These are phyloP conservation scores for Acacia concinna DNA, from an alignment of 331 rosid species.

Conservation along the genomic window DNA sequence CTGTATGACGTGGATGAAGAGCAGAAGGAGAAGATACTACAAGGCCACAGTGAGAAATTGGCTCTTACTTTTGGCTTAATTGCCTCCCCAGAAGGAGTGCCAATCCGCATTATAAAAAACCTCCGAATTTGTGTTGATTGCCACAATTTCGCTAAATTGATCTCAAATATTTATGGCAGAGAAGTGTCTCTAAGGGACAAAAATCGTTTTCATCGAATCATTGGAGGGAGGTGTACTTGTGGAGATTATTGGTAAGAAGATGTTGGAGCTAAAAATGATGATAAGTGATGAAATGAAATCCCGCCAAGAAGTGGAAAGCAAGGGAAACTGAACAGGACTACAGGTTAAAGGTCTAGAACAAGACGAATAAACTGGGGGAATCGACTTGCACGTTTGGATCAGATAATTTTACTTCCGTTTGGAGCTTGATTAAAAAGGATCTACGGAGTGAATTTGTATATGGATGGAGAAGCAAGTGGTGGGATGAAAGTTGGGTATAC, in stretches of 20 bases:
- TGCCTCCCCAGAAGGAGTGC: conserved; percentile 38
- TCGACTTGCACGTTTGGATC: not conserved
- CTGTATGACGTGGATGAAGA: conserved; percentile 60
- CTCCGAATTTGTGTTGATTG: conserved; percentile 47
- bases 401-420: not conserved
- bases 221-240: conserved; percentile 60
- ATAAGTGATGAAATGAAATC: not conserved
- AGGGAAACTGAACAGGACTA: not conserved
- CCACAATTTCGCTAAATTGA: conserved; percentile 47
- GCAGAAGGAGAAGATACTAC: conserved; percentile 59
- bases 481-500: not conserved
- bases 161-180: conserved; percentile 44
- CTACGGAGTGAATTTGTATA: not conserved
- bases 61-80: conserved; percentile 60
- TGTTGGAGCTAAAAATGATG: not conserved
- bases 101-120: conserved; percentile 53
- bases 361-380: not conserved
- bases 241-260: conserved; percentile 29
- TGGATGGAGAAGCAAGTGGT: not conserved
- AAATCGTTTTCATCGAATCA: conserved; percentile 52
- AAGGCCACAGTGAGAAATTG: conserved; percentile 58
- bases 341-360: not conserved
- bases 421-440: no score
- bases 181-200: conserved; percentile 55
- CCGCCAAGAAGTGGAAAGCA: not conserved